A percentile compares a stretch with the other conserved stretches of the same genome.
These are phyloP conservation scores for Pythium plurisporium DNA, from an alignment of 352 stramenopile species.

Conservation along the genomic window DNA sequence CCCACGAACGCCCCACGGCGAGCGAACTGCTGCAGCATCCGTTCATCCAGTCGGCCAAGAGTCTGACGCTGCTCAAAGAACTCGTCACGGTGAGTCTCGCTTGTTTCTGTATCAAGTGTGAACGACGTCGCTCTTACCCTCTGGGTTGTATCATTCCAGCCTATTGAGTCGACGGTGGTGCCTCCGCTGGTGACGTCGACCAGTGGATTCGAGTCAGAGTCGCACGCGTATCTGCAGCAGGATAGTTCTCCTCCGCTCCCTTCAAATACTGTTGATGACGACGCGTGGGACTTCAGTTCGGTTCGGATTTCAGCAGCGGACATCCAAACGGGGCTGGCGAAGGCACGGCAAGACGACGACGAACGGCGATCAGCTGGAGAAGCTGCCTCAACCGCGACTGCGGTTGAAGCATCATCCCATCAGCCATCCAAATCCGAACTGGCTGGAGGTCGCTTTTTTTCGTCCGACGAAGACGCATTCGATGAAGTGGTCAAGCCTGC, in stretches of 20 bases:
- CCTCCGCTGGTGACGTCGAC: conserved; percentile 1
- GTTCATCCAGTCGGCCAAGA: conserved; percentile 74
- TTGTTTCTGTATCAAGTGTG: background rate
- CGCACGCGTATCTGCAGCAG: conserved; percentile 19
- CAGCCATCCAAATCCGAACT: too few species aligned
- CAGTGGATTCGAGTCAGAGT: conserved; percentile 18
- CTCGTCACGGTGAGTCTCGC: conserved; percentile 27
- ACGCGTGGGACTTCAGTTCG: conserved; percentile 77
- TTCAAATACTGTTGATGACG: conserved; percentile 26
- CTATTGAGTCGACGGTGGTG: background rate
- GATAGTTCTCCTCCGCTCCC: too few species aligned
- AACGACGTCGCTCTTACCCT: too few species aligned
- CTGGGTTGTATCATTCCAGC: background rate
- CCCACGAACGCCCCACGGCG: conserved; percentile 78
- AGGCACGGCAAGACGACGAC: conserved; percentile 11
- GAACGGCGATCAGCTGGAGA: background rate
- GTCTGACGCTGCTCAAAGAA: conserved; percentile 67
- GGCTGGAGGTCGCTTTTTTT: conserved; percentile 17
- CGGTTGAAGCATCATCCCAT: background rate
- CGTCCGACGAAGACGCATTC: conserved; percentile 55
- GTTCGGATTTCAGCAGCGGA: conserved; percentile 41
- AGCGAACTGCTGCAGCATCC: conserved; percentile 80
- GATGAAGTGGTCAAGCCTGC: conserved; percentile 71
- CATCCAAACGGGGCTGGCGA: conserved; percentile 12
- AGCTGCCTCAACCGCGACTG: background rate